Evolutionary conservation across 129 eudicot species (phyloP).

Genomic region (Lonicera japonica): DNA sequence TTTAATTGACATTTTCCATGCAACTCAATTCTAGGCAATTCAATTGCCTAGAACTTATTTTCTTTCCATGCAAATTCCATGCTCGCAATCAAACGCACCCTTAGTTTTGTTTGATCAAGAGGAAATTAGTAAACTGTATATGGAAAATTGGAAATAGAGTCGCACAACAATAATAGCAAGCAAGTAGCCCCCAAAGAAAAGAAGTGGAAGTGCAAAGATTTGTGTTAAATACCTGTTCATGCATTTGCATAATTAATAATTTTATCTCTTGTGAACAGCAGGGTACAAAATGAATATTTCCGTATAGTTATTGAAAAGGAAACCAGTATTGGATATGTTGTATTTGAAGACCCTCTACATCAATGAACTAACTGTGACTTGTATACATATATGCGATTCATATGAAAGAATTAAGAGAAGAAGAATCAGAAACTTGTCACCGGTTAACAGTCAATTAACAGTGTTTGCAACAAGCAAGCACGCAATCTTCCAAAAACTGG

Average conservation of each 20-base stretch:
- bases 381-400: neutral
- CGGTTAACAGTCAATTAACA: slow-evolving; percentile 15
- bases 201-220: no score
- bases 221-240: neutral
- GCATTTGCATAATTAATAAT: neutral
- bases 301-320: neutral
- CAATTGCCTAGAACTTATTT: no score
- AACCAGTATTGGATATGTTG: neutral
- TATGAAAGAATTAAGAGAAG: neutral
- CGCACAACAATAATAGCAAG: no score
- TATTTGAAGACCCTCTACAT: neutral
- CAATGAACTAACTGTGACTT: neutral
- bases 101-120: no score
- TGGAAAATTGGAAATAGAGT: no score
- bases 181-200: no score
- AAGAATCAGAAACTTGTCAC: neutral
- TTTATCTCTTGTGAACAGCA: neutral
- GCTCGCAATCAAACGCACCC: no score
- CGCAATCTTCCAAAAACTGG: slow-evolving; percentile 71
- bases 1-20: no score
- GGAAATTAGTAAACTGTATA: no score
- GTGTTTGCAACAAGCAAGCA: slow-evolving; percentile 50
- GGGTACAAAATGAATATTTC: neutral
- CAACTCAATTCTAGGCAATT: no score
- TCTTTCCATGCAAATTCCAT: no score